Evolutionary conservation across 257 asterid species (phyloP).

Genomic region (Nicotiana undulata): DNA sequence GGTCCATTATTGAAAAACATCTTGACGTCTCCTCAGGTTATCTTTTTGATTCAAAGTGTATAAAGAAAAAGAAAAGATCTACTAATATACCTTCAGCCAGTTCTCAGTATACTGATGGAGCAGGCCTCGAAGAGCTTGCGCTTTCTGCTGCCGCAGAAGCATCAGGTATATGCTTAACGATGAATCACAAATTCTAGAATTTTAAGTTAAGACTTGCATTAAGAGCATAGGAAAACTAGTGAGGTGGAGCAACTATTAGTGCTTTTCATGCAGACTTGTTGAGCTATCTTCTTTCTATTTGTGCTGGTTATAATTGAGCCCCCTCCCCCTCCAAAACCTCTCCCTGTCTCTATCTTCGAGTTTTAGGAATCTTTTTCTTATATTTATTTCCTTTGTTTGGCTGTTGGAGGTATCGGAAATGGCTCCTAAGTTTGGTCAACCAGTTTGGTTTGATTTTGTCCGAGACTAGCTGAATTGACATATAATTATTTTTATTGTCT

Average conservation of each 20-base stretch:
- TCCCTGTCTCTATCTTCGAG: background rate
- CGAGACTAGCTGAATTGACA: background rate
- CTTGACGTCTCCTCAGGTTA: constrained; percentile 7
- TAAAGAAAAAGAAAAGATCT: constrained; percentile 10
- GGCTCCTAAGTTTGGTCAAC: background rate
- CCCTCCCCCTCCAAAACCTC: too few relatives aligned
- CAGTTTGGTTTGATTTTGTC: background rate
- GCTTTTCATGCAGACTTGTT: too few relatives aligned
- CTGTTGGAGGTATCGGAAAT: background rate
- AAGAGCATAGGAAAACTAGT: too few relatives aligned
- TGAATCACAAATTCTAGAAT: background rate
- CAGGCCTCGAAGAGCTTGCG: constrained; percentile 10
- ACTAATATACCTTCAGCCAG: background rate
- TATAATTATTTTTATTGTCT: background rate
- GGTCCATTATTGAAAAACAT: constrained; percentile 24
- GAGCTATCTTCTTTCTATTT: too few relatives aligned
- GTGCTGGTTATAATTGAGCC: too few relatives aligned
- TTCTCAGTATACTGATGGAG: constrained; percentile 3
- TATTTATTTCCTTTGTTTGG: background rate
- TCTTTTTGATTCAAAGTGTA: background rate
- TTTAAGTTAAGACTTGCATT: background rate
- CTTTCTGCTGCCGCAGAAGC: constrained; percentile 14
- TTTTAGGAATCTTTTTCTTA: background rate
- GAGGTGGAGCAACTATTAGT: too few relatives aligned
- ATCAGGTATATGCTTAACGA: constrained; percentile 13